These are phyloP conservation scores for Mimosa bimucronata DNA, from an alignment of 306 rosid species.

Conservation along the genomic window DNA sequence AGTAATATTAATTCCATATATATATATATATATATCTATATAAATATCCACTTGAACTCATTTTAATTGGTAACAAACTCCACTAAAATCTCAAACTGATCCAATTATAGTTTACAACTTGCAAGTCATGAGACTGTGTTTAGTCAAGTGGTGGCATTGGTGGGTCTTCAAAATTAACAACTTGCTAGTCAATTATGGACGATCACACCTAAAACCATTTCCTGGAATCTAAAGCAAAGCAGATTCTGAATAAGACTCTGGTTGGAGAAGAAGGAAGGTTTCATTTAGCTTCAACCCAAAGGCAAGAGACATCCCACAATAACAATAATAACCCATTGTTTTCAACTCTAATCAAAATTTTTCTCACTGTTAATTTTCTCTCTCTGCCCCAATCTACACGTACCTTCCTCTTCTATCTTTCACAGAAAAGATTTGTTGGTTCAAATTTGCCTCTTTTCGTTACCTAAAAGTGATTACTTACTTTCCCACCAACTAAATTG, in stretches of 20 bases:
- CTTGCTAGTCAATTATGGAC: background rate
- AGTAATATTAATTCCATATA: no score
- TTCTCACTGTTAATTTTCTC: background rate
- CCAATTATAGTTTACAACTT: background rate
- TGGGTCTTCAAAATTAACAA: background rate
- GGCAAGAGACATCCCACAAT: slow-evolving; percentile 6
- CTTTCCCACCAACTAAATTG: slow-evolving; percentile 10
- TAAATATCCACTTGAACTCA: background rate
- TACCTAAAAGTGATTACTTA: slow-evolving; percentile 5
- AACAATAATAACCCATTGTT: background rate
- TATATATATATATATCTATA: no score
- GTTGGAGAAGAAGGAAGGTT: slow-evolving; percentile 29
- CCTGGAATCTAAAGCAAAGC: slow-evolving; percentile 3
- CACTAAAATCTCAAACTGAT: background rate
- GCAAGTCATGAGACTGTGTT: background rate
- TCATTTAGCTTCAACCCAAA: slow-evolving; percentile 38
- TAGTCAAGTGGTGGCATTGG: background rate
- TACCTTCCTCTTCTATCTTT: background rate
- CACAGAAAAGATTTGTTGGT: slow-evolving; percentile 2
- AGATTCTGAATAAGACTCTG: slow-evolving; percentile 11
- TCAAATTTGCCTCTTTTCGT: background rate
- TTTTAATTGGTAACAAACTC: background rate
- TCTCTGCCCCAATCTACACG: background rate
- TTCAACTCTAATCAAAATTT: background rate
- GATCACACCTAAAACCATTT: slow-evolving; percentile 10